phyloP scores from a whole-genome alignment of 306 rosid species.

The Luffa acutangula region DNA sequence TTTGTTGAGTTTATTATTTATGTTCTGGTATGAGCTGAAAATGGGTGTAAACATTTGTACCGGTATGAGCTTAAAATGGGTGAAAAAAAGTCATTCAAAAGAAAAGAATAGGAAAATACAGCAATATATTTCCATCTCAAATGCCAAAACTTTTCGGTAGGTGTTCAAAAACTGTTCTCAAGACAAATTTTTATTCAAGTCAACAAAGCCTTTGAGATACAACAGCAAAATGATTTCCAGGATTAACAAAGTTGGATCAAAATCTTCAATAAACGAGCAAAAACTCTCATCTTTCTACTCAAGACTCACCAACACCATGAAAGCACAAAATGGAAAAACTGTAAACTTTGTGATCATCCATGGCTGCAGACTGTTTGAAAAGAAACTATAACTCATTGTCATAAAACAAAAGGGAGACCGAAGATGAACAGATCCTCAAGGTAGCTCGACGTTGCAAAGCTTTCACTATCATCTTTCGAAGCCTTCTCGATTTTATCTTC shows the following conservation, averaged over 20 bases:
- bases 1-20: too few species aligned
- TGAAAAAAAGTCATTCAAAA: slow-evolving; percentile 1
- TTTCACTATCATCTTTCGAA: slow-evolving; percentile 23
- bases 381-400: slow-evolving; percentile 15
- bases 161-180: too few species aligned
- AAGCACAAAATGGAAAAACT: slow-evolving; percentile 22
- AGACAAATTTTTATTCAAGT: too few species aligned
- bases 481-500: slow-evolving; percentile 38
- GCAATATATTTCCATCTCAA: too few species aligned
- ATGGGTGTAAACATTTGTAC: too few species aligned
- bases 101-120: too few species aligned
- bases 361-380: slow-evolving; percentile 28
- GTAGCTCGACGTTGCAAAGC: slow-evolving; percentile 53
- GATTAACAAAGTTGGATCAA: too few species aligned
- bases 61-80: too few species aligned
- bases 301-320: slow-evolving; percentile 19
- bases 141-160: too few species aligned
- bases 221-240: too few species aligned
- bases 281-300: not conserved
- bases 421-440: slow-evolving; percentile 48
- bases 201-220: too few species aligned
- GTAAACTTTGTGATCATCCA: slow-evolving; percentile 28
- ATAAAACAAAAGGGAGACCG: slow-evolving; percentile 32
- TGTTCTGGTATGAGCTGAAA: too few species aligned
- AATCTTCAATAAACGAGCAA: slow-evolving; percentile 21